These are phyloP conservation scores for Lichtheimia hyalospora DNA, from an alignment of 371 early-diverging fungal species.

Conservation along the genomic window DNA sequence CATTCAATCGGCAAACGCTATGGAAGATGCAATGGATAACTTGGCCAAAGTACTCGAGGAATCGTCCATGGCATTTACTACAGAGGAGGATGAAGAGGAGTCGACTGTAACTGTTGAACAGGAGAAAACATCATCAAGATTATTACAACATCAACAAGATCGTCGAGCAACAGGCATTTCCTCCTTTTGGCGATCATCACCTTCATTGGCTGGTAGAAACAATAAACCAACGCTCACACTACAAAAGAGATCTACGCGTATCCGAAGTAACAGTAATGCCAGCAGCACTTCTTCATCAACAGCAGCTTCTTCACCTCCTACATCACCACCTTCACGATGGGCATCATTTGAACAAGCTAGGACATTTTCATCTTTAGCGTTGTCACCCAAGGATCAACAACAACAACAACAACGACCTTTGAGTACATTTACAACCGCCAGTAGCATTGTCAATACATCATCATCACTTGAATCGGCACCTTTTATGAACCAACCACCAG, in stretches of 20 bases:
- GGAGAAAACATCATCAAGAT: too few species aligned
- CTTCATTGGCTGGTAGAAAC: neutral
- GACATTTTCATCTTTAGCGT: neutral
- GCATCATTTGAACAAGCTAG: too few species aligned
- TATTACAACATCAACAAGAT: neutral
- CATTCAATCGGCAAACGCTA: neutral
- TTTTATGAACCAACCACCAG: neutral
- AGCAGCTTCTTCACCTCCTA: neutral
- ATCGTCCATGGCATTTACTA: neutral
- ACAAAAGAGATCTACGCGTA: constrained; percentile 1
- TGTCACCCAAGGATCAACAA: constrained; percentile 1
- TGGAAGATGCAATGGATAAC: constrained; percentile 13
- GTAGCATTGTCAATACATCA: constrained; percentile 1
- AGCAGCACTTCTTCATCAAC: neutral
- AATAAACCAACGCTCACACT: neutral
- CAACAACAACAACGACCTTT: neutral
- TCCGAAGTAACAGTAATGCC: constrained; percentile 3
- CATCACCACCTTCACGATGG: neutral
- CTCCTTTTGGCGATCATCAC: constrained; percentile 9
- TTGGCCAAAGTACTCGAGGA: constrained; percentile 14
- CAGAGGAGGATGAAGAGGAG: too few species aligned
- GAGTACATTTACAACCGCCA: neutral
- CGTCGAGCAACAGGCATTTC: neutral
- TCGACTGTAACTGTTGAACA: too few species aligned
- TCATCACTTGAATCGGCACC: neutral